These are phyloP conservation scores for Epichloe bromicola DNA, from an alignment of 2,329 filamentous ascomycete genomes.

Conservation along the genomic window DNA sequence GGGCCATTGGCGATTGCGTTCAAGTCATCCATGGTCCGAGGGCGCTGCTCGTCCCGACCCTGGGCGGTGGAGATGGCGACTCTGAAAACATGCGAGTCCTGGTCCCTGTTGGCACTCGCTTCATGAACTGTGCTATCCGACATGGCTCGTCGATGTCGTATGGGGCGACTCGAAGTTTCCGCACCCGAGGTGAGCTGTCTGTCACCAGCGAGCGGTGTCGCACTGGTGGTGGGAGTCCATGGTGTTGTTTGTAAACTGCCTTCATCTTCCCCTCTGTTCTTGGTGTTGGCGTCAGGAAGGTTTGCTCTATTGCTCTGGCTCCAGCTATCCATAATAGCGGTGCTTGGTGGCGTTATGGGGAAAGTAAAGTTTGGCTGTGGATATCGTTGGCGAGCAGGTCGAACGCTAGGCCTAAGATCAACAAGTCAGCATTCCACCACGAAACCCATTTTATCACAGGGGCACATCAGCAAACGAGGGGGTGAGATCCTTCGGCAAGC, in stretches of 20 bases:
- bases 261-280: conserved; percentile 2
- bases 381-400: conserved; percentile 47
- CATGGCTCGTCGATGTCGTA: conserved; percentile 46
- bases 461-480: neutral
- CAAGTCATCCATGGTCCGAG: conserved; percentile 50
- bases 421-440: conserved; percentile 10
- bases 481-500: neutral
- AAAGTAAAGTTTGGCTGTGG: conserved; percentile 49
- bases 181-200: conserved; percentile 20
- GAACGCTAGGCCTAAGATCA: conserved; percentile 41
- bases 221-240: conserved; percentile 30
- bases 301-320: conserved; percentile 25
- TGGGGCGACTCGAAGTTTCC: conserved; percentile 12
- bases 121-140: conserved; percentile 71
- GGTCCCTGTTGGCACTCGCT: conserved; percentile 35
- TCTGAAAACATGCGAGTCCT: conserved; percentile 58
- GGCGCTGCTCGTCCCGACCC: conserved; percentile 34
- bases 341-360: conserved; percentile 46
- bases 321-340: conserved; percentile 33
- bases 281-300: conserved; percentile 8
- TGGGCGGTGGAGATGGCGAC: conserved; percentile 66
- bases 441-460: neutral
- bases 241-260: neutral
- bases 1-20: conserved; percentile 29
- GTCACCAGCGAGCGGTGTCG: conserved; percentile 23